Conservation (phyloP, 345 rosid species). For the Angophora floribunda region DNA sequence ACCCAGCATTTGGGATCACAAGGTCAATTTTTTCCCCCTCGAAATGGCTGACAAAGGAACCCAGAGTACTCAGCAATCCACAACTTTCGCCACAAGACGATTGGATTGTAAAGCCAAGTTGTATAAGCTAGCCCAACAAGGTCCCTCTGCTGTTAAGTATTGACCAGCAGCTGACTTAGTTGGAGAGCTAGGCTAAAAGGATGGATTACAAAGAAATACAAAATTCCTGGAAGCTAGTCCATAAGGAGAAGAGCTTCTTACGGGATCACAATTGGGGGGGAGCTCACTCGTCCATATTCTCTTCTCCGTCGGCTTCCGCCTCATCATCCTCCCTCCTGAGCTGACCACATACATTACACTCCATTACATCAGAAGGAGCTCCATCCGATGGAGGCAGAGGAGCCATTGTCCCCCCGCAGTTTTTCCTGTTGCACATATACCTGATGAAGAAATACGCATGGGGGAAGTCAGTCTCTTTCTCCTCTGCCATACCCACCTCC, state of each 20-base stretch:
- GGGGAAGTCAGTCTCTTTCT: conserved; percentile 38
- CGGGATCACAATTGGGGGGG: background rate
- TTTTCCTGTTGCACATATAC: conserved; percentile 57
- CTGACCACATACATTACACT: conserved; percentile 82
- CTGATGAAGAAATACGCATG: conserved; percentile 78
- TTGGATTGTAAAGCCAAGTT: background rate
- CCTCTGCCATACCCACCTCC: conserved; percentile 8
- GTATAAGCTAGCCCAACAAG: background rate
- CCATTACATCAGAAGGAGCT: conserved; percentile 38
- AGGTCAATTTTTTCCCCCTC: background rate
- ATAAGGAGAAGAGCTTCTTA: background rate
- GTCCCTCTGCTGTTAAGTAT: background rate
- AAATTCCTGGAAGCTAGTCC: background rate
- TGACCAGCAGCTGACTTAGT: background rate
- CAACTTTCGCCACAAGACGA: background rate
- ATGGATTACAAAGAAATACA: background rate
- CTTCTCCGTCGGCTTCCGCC: conserved; percentile 7
- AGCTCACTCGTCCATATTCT: conserved; percentile 4
- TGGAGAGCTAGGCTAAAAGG: background rate
- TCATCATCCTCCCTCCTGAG: conserved; percentile 37
- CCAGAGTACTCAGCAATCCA: background rate
- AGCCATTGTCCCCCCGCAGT: conserved; percentile 77
- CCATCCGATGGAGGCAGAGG: conserved; percentile 43
- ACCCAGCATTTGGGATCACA: background rate
- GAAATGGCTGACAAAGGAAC: background rate